phyloP scores from a whole-genome alignment of 805 yeast genomes.

The Metschnikowia arizonensis region DNA sequence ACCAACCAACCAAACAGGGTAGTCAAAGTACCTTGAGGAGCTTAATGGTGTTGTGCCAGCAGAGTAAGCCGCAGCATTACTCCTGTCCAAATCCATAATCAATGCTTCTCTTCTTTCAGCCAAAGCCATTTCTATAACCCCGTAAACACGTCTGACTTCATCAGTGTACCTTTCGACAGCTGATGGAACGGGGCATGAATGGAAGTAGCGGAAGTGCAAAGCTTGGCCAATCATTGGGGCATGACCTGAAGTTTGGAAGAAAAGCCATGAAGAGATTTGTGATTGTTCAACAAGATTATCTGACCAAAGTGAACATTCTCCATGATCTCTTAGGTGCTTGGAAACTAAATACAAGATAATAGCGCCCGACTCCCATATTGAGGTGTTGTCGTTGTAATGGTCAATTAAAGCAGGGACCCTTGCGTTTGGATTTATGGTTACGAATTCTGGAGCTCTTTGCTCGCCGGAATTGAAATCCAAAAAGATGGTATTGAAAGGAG shows the following conservation, averaged over 20 bases:
- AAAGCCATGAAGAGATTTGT: slow-evolving; percentile 83
- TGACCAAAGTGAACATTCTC: slow-evolving; percentile 75
- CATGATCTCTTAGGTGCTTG: slow-evolving; percentile 57
- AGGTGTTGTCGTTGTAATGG: slow-evolving; percentile 72
- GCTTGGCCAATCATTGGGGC: slow-evolving; percentile 99
- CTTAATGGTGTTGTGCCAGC: slow-evolving; percentile 85
- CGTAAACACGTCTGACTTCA: slow-evolving; percentile 89
- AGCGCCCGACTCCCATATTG: slow-evolving; percentile 95
- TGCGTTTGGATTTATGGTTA: slow-evolving; percentile 92
- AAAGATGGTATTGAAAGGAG: slow-evolving; percentile 74
- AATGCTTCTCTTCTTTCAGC: slow-evolving; percentile 90
- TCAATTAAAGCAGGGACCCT: slow-evolving; percentile 93
- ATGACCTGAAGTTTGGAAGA: slow-evolving; percentile 94
- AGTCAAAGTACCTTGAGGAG: slow-evolving; percentile 81
- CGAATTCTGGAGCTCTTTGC: slow-evolving; percentile 90
- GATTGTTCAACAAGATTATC: slow-evolving; percentile 74
- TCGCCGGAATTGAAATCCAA: slow-evolving; percentile 86
- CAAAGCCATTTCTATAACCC: slow-evolving; percentile 90
- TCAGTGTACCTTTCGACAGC: slow-evolving; percentile 89
- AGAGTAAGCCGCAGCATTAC: slow-evolving; percentile 81
- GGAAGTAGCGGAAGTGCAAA: slow-evolving; percentile 87
- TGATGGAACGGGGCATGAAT: slow-evolving; percentile 75
- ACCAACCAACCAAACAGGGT: slow-evolving; percentile 94
- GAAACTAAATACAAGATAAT: slow-evolving; percentile 79
- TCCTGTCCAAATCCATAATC: slow-evolving; percentile 83